Percentiles rank a stretch among this genome's conserved stretches.
Evolutionary conservation across 768 basidiomycete genomes (phyloP).

Genomic region (Piloderma croceum): DNA sequence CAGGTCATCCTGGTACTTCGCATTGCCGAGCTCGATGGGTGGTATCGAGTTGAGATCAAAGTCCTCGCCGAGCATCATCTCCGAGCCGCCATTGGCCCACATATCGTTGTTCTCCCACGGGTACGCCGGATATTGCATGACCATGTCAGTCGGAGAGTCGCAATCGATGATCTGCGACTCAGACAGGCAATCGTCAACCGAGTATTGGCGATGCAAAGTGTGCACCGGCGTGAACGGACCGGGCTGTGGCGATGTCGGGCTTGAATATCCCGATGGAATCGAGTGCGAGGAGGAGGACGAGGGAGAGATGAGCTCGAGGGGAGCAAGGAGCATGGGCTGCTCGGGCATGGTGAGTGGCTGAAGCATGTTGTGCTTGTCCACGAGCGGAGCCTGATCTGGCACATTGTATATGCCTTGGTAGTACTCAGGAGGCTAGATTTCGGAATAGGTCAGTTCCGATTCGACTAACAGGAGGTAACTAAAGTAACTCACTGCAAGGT

Average conservation of each 20-base stretch:
- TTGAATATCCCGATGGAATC: too few species aligned
- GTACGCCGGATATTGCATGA: conserved; percentile 25
- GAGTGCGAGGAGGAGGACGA: neutral
- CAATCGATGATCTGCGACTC: conserved; percentile 11
- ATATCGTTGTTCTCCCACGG: conserved; percentile 26
- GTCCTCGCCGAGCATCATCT: conserved; percentile 50
- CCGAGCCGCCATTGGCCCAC: conserved; percentile 32
- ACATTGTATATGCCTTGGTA: neutral
- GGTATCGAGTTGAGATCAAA: conserved; percentile 65
- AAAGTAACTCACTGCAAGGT: neutral
- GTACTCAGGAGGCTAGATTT: neutral
- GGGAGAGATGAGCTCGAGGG: neutral
- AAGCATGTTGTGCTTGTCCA: too few species aligned
- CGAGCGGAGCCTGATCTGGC: neutral
- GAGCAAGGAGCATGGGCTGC: neutral
- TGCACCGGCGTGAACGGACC: neutral
- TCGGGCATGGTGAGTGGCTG: neutral
- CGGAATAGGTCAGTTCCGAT: neutral
- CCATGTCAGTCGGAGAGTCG: too few species aligned
- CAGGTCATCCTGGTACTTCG: too few species aligned
- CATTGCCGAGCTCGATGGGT: conserved; percentile 53
- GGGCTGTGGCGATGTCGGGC: neutral
- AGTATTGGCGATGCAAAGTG: too few species aligned
- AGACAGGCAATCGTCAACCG: conserved; percentile 32
- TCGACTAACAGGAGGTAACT: neutral